phyloP scores from a whole-genome alignment of 148 eudicot species.

The Fagopyrum homotropicum region DNA sequence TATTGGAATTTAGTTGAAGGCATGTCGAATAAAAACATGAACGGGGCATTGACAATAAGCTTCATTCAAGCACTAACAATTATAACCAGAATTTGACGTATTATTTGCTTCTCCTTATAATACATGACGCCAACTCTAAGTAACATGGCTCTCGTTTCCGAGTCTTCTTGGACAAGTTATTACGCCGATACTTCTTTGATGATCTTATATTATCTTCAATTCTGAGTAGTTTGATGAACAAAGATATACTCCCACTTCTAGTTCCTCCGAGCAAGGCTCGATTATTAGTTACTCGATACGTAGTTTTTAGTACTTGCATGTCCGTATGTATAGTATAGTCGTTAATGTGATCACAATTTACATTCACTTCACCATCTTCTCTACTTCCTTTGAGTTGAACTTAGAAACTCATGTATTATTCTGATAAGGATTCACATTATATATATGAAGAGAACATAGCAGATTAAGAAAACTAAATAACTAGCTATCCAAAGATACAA shows the following conservation, averaged over 20 bases:
- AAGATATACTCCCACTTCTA: neutral
- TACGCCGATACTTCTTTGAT: conserved; percentile 29
- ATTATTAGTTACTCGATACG: too few species aligned
- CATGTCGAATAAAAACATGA: conserved; percentile 38
- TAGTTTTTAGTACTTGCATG: too few species aligned
- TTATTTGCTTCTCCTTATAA: conserved; percentile 23
- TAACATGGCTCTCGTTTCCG: conserved; percentile 27
- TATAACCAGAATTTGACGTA: conserved; percentile 28
- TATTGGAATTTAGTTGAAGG: conserved; percentile 22
- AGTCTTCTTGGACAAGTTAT: conserved; percentile 29
- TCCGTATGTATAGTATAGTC: too few species aligned
- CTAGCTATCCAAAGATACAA: too few species aligned
- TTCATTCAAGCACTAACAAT: conserved; percentile 31
- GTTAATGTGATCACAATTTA: too few species aligned
- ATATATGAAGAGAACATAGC: too few species aligned
- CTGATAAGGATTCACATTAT: too few species aligned
- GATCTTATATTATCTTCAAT: conserved; percentile 37
- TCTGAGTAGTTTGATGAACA: conserved; percentile 29
- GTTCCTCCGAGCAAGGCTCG: too few species aligned
- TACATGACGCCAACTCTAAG: conserved; percentile 23
- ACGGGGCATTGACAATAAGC: conserved; percentile 42
- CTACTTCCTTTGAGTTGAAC: too few species aligned
- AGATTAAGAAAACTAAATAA: too few species aligned
- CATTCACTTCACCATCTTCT: too few species aligned
- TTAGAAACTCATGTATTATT: too few species aligned